Conservation (phyloP, 2,329 filamentous ascomycete genomes). For the Harringtonia lauricola region DNA sequence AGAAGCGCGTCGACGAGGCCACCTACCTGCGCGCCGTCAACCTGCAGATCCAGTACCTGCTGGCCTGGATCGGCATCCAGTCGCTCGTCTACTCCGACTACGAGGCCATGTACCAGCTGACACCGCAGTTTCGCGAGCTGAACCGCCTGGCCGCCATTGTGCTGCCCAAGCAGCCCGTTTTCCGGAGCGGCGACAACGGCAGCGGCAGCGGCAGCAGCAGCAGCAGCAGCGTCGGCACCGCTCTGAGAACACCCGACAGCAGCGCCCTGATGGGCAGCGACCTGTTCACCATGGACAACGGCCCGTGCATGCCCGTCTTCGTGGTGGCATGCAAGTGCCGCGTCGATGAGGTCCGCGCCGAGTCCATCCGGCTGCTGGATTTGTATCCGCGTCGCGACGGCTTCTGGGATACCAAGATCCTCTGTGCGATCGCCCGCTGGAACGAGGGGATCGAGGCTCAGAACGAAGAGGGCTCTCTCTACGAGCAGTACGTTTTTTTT, state of each 20-base stretch:
- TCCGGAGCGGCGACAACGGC: conserved; percentile 1
- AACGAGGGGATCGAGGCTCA: conserved; percentile 24
- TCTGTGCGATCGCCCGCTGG: conserved; percentile 25
- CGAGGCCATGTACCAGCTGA: conserved; percentile 24
- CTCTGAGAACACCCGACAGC: too few species aligned
- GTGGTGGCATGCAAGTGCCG: conserved; percentile 29
- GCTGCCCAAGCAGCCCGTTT: conserved; percentile 16
- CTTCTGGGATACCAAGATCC: conserved; percentile 29
- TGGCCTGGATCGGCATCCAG: conserved; percentile 26
- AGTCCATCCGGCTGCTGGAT: conserved; percentile 28
- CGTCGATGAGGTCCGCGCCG: conserved; percentile 24
- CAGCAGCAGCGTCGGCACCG: neutral
- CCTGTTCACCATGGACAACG: conserved; percentile 33
- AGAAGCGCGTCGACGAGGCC: conserved; percentile 3
- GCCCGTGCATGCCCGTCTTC: conserved; percentile 33
- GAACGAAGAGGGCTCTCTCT: conserved; percentile 20
- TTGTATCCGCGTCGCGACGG: conserved; percentile 30
- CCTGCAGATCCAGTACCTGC: conserved; percentile 30
- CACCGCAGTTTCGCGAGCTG: conserved; percentile 30
- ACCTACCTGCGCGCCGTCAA: conserved; percentile 26
- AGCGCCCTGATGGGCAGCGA: too few species aligned
- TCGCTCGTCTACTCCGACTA: conserved; percentile 26
- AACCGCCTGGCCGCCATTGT: conserved; percentile 25
- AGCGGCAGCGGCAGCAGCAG: neutral
- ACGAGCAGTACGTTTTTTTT: conserved; percentile 18